A percentile compares a stretch with the other conserved stretches of the same genome.
Evolutionary conservation across 2,329 filamentous ascomycete genomes (phyloP).

Genomic region (Verticillium dahliae): DNA sequence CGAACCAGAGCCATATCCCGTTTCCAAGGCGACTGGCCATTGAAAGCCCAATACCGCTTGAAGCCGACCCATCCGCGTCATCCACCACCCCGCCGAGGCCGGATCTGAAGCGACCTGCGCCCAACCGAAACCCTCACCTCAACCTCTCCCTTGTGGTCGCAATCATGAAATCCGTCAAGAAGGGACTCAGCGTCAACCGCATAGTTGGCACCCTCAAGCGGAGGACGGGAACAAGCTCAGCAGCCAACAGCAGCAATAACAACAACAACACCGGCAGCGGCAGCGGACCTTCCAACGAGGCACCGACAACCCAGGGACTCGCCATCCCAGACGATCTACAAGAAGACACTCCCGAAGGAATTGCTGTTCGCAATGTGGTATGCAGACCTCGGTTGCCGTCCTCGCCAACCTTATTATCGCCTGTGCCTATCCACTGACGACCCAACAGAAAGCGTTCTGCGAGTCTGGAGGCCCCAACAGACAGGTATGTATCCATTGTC

Average conservation of each 20-base stretch:
- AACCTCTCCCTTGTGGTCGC: neutral
- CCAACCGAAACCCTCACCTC: neutral
- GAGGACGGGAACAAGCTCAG: conserved; percentile 23
- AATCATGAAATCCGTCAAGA: conserved; percentile 36
- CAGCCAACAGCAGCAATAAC: neutral
- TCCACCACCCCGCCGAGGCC: neutral
- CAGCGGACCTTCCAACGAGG: neutral
- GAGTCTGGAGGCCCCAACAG: conserved; percentile 57
- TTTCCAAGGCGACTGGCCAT: neutral
- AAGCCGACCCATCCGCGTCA: neutral
- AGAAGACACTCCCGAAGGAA: conserved; percentile 60
- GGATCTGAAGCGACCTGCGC: no score
- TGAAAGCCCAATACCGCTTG: neutral
- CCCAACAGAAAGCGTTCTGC: conserved; percentile 67
- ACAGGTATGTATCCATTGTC: conserved; percentile 29
- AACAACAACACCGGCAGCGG: neutral
- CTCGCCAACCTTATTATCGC: neutral
- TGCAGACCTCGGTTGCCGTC: conserved; percentile 3
- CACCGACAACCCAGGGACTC: conserved; percentile 6
- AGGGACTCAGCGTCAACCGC: conserved; percentile 49
- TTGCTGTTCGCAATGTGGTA: conserved; percentile 61
- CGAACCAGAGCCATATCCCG: neutral
- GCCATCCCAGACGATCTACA: conserved; percentile 14
- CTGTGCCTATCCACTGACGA: conserved; percentile 14
- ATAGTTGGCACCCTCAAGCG: conserved; percentile 49